A percentile compares a stretch with the other conserved stretches of the same genome.
phyloP scores from a whole-genome alignment of 2,329 filamentous ascomycete species.

The Trichophyton mentagrophytes region DNA sequence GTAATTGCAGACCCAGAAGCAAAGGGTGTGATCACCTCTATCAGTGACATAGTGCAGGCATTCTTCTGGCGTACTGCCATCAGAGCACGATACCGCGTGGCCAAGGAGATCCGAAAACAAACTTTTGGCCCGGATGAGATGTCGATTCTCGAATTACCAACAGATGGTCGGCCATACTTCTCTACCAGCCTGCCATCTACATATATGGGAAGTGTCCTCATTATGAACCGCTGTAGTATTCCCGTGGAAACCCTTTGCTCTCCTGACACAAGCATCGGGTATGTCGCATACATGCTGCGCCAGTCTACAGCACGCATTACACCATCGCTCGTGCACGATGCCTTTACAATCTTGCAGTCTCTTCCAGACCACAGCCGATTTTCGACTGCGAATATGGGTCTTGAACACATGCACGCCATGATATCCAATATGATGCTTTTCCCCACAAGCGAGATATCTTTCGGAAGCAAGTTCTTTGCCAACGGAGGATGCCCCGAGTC shows the following conservation, averaged over 20 bases:
- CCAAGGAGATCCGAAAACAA: background rate
- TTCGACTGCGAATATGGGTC: constrained; percentile 4
- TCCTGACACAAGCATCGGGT: constrained; percentile 3
- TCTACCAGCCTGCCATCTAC: constrained; percentile 1
- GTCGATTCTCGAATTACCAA: constrained; percentile 5
- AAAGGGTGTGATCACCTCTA: background rate
- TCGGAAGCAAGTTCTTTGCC: background rate
- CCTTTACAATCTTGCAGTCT: constrained; percentile 3
- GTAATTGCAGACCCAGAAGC: constrained; percentile 1
- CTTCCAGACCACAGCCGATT: constrained; percentile 4
- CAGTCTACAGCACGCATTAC: constrained; percentile 5
- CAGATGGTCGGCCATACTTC: constrained; percentile 3
- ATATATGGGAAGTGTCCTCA: constrained; percentile 5
- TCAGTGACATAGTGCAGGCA: constrained; percentile 4
- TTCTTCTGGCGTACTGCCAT: constrained; percentile 6
- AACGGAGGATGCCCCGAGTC: constrained; percentile 2
- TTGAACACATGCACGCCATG: constrained; percentile 6
- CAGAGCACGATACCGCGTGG: constrained; percentile 4
- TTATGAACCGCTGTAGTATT: constrained; percentile 1
- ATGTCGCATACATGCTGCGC: constrained; percentile 1
- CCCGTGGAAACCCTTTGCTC: background rate
- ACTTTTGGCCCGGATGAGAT: background rate
- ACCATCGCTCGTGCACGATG: constrained; percentile 3
- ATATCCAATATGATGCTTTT: constrained; percentile 6
- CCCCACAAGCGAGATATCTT: background rate